A percentile compares a stretch with the other conserved stretches of the same genome.
Conservation (phyloP, 495 filamentous ascomycete genomes). For the Letharia lupina region DNA sequence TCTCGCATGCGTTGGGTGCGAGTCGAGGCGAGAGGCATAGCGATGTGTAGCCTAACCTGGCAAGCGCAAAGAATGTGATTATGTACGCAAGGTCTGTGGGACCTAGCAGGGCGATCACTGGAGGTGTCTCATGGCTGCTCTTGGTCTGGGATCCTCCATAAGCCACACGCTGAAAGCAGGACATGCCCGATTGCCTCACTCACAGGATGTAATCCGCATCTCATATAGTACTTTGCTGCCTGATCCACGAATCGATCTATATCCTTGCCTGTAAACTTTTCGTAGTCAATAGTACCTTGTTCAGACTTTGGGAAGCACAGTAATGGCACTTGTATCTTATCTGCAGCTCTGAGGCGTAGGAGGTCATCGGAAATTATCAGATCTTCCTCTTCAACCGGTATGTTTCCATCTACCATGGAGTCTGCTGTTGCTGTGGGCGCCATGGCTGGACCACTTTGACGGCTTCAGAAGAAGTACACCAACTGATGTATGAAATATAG, state of each 20-base stretch:
- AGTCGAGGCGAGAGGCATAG: conserved; percentile 54
- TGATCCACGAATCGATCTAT: conserved; percentile 48
- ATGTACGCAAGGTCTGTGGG: conserved; percentile 49
- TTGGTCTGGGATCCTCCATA: conserved; percentile 1
- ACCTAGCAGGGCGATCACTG: conserved; percentile 45
- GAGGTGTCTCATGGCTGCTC: conserved; percentile 23
- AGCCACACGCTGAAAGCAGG: background rate
- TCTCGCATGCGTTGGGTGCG: conserved; percentile 42
- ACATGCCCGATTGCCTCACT: background rate
- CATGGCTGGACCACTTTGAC: background rate
- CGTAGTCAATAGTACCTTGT: conserved; percentile 34
- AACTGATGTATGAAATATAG: background rate
- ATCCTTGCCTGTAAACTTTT: conserved; percentile 44
- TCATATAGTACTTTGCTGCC: conserved; percentile 32
- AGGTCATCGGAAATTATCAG: conserved; percentile 7
- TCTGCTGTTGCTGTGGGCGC: background rate
- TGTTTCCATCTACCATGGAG: background rate
- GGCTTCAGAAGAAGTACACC: background rate
- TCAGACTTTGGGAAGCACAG: conserved; percentile 42
- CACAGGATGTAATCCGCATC: conserved; percentile 31
- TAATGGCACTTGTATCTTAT: conserved; percentile 42
- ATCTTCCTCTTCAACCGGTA: conserved; percentile 5
- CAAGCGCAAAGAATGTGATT: conserved; percentile 49
- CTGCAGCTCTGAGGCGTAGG: conserved; percentile 32
- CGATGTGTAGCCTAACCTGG: conserved; percentile 48